phyloP scores from a whole-genome alignment of 208 protist species.

The Trypanosoma brucei region DNA sequence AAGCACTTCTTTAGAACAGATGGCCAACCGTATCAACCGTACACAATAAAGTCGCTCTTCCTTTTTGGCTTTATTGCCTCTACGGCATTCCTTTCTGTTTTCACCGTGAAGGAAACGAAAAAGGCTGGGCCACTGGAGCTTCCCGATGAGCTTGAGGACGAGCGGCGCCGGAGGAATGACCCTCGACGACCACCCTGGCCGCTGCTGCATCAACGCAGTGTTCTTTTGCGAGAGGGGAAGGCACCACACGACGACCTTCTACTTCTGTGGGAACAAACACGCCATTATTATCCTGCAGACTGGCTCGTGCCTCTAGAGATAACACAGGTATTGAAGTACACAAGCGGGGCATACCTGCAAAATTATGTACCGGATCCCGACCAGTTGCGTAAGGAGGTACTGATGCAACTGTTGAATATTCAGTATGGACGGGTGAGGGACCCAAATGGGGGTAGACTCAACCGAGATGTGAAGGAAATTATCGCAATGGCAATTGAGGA shows the following conservation, averaged over 20 bases:
- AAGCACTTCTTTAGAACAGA: constrained; percentile 54
- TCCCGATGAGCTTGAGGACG: constrained; percentile 58
- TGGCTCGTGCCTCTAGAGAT: constrained; percentile 85
- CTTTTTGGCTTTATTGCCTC: constrained; percentile 76
- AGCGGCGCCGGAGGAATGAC: constrained; percentile 62
- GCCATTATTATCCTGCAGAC: constrained; percentile 80
- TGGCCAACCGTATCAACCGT: constrained; percentile 47
- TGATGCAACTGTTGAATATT: constrained; percentile 78
- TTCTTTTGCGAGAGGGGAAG: constrained; percentile 79
- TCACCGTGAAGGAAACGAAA: constrained; percentile 76
- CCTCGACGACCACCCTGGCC: constrained; percentile 80
- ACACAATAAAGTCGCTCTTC: constrained; percentile 78
- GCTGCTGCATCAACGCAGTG: constrained; percentile 75
- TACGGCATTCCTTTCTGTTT: constrained; percentile 63
- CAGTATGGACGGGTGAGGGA: constrained; percentile 73
- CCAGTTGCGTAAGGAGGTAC: constrained; percentile 73
- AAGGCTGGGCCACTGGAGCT: constrained; percentile 72
- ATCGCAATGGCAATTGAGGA: constrained; percentile 79
- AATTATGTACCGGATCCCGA: constrained; percentile 81
- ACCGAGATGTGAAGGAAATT: constrained; percentile 80
- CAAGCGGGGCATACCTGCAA: constrained; percentile 65
- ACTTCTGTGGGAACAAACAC: constrained; percentile 78
- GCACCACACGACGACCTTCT: constrained; percentile 63
- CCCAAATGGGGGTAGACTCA: constrained; percentile 56
- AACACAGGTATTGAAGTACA: constrained; percentile 84